Conservation (phyloP, 139 green algal species). For the Closterium sp. region DNA sequence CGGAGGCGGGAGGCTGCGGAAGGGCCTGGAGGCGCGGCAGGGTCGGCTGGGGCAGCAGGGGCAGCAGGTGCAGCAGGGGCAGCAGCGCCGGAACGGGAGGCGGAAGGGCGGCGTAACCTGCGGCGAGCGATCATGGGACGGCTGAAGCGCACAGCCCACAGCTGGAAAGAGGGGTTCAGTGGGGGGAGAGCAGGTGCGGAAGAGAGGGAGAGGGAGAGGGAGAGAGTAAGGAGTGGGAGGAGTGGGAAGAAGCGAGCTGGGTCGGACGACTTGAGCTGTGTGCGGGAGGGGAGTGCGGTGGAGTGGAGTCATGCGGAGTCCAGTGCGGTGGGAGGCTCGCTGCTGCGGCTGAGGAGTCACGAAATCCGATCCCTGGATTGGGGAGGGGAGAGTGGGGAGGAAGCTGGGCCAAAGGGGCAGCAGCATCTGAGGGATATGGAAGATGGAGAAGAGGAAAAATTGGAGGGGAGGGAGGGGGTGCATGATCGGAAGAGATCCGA, state of each 20-base stretch:
- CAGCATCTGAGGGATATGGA: background rate
- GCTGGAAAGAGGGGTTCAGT: background rate
- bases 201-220: background rate
- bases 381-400: background rate
- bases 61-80: too few species aligned
- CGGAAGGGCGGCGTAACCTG: background rate
- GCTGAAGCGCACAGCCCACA: background rate
- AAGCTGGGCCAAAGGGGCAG: background rate
- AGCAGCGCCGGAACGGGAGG: background rate
- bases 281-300: background rate
- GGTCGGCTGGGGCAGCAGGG: too few species aligned
- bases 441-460: background rate
- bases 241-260: background rate
- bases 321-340: background rate
- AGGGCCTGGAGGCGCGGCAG: too few species aligned
- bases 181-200: background rate
- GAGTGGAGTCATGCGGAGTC: background rate
- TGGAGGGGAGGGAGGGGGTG: background rate
- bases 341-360: background rate
- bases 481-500: background rate
- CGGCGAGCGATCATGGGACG: background rate
- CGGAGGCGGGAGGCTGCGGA: too few species aligned
- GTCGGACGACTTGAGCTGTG: background rate
- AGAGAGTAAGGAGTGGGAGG: background rate
- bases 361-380: background rate